These are phyloP conservation scores for Populus pruinosa DNA, from an alignment of 345 rosid species.

Conservation along the genomic window DNA sequence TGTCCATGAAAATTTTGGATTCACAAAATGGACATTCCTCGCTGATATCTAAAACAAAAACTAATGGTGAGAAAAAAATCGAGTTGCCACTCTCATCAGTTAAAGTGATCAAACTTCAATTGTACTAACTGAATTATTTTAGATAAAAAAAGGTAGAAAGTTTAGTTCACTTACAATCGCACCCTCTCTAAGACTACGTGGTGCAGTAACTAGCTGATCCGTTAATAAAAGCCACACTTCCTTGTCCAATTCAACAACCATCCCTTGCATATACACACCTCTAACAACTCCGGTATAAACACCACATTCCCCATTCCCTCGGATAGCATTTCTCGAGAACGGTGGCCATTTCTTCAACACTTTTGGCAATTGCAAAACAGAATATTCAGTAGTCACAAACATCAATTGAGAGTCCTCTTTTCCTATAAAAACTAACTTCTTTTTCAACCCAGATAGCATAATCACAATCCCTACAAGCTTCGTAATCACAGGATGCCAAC, in stretches of 20 bases:
- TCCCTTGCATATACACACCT: slow-evolving; percentile 68
- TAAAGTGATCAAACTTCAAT: not conserved
- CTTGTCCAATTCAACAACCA: slow-evolving; percentile 75
- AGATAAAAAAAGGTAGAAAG: not conserved
- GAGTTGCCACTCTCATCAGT: not conserved
- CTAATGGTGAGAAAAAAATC: not conserved
- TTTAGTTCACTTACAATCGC: slow-evolving; percentile 56
- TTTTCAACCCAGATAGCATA: slow-evolving; percentile 53
- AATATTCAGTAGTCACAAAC: slow-evolving; percentile 47
- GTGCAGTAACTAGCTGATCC: slow-evolving; percentile 44
- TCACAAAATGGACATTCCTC: slow-evolving; percentile 77
- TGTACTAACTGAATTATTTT: not conserved
- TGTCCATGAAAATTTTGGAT: slow-evolving; percentile 66
- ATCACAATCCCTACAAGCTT: slow-evolving; percentile 58
- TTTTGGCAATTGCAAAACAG: slow-evolving; percentile 49
- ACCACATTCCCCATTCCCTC: slow-evolving; percentile 51
- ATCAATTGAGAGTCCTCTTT: slow-evolving; percentile 54
- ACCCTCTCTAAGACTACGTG: slow-evolving; percentile 71
- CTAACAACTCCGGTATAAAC: slow-evolving; percentile 62
- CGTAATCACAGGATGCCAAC: slow-evolving; percentile 69
- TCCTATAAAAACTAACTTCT: slow-evolving; percentile 53
- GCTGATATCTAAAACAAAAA: slow-evolving; percentile 50
- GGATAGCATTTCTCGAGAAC: slow-evolving; percentile 19
- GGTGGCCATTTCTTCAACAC: slow-evolving; percentile 27
- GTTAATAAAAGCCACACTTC: slow-evolving; percentile 82